phyloP scores from a whole-genome alignment of 169 alveolate genomes.

The Amoebophrya sp. region DNA sequence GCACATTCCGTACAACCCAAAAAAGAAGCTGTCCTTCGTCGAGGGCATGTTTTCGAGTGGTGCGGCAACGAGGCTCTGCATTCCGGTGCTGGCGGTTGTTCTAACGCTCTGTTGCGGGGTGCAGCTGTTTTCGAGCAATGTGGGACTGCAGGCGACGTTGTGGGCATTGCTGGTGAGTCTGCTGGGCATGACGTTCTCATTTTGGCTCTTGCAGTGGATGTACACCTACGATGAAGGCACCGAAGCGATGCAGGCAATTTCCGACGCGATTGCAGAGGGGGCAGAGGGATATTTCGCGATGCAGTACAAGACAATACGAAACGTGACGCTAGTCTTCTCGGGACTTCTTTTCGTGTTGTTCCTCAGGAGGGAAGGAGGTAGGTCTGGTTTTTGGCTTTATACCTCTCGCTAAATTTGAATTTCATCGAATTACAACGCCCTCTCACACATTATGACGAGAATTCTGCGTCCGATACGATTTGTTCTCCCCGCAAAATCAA shows the following conservation, averaged over 20 bases:
- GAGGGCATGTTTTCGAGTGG: too few species aligned
- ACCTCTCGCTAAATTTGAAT: too few species aligned
- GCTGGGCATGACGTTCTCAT: neutral
- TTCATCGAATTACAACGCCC: too few species aligned
- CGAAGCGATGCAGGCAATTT: conserved; percentile 35
- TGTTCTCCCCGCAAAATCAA: too few species aligned
- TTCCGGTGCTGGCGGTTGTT: neutral
- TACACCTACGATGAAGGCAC: conserved; percentile 15
- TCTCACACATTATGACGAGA: too few species aligned
- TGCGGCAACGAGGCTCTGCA: too few species aligned
- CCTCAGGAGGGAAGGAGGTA: conserved; percentile 15
- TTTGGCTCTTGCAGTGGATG: conserved; percentile 14
- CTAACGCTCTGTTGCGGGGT: neutral
- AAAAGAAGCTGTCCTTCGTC: too few species aligned
- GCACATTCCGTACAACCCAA: too few species aligned
- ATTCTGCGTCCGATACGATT: too few species aligned
- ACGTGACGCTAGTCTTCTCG: conserved; percentile 44
- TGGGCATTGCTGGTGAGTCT: neutral
- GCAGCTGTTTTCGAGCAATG: neutral
- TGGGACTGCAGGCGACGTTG: neutral
- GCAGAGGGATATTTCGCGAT: conserved; percentile 68
- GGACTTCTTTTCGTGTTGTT: conserved; percentile 39
- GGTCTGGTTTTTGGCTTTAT: too few species aligned
- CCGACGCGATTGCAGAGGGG: conserved; percentile 61
- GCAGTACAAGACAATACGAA: conserved; percentile 55